Percentiles rank a stretch among this genome's conserved stretches.
Evolutionary conservation across 768 basidiomycete genomes (phyloP).

Genomic region (Pleurotus salmoneostramineus): DNA sequence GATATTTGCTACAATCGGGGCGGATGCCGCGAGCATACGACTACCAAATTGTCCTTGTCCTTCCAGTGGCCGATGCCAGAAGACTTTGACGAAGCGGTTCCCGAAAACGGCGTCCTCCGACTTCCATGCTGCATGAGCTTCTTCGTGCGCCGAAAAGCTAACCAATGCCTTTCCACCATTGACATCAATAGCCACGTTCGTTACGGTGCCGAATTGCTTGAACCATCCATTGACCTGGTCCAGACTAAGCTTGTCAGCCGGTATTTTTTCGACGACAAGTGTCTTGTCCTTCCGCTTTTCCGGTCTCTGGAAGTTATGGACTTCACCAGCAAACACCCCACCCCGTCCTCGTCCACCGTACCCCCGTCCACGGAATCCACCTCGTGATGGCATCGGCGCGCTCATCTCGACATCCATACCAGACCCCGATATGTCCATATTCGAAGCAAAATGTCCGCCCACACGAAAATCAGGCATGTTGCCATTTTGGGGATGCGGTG

Average conservation of each 20-base stretch:
- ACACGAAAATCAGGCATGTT: slow-evolving; percentile 10
- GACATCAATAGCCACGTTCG: slow-evolving; percentile 87
- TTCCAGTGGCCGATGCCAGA: slow-evolving; percentile 93
- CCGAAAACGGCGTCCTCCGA: slow-evolving; percentile 93
- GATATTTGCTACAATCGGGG: slow-evolving; percentile 62
- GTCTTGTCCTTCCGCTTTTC: slow-evolving; percentile 73
- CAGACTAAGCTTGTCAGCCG: slow-evolving; percentile 74
- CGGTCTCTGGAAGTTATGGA: slow-evolving; percentile 55
- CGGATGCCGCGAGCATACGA: slow-evolving; percentile 78
- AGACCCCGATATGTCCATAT: slow-evolving; percentile 18
- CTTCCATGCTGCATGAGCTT: slow-evolving; percentile 89
- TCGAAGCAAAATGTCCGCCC: slow-evolving; percentile 13
- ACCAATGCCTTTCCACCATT: slow-evolving; percentile 76
- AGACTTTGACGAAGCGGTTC: slow-evolving; percentile 92
- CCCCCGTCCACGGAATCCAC: slow-evolving; percentile 23
- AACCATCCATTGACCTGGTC: slow-evolving; percentile 86
- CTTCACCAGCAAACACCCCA: slow-evolving; percentile 63
- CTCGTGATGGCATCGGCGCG: slow-evolving; percentile 21
- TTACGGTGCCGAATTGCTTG: slow-evolving; percentile 87
- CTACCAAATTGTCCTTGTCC: slow-evolving; percentile 82
- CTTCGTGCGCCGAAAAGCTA: slow-evolving; percentile 78
- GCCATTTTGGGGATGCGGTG: slow-evolving; percentile 2
- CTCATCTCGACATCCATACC: slow-evolving; percentile 27
- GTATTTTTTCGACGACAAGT: slow-evolving; percentile 93
- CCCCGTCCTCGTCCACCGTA: slow-evolving; percentile 37